Base-by-base conservation (phyloP, 768 basidiomycete species). In the Kwoniella heveanensis region DNA sequence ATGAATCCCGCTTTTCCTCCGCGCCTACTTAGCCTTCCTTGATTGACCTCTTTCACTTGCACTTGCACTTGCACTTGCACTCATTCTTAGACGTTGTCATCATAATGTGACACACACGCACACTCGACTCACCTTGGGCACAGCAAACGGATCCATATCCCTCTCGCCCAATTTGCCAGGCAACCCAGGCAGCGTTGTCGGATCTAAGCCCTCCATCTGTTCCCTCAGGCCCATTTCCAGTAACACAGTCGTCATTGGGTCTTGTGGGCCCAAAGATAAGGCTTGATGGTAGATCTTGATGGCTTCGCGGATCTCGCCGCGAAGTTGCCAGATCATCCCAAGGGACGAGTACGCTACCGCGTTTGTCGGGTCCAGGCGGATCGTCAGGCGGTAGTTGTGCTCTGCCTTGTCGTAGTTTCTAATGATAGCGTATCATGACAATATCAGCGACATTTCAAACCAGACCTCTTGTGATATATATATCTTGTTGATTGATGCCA, bases 221-320 rank as follows among this genome's bases (percentile, higher is more conserved):
- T 72, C 76, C 25, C 60, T 64, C 27, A 81, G 53, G 1, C 73
- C 74, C 62, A 77, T 71, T 57, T 78, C 77, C 12, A 81, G 64
- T 24, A 81, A 57, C 1, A 78, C 72, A 3, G 80, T 79, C 0
- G 71, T 66, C 36, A 79, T 72, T 9, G 80, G 67, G 55, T 79
- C 78, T 60, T 80, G 79, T 1, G 80, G 70, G 17, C 63, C 57
- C 4, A 81, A 66, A 13, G 57, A 54, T 62, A 86, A 39, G 57
- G 92, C 94, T 83, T 94, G 91, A 76, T 99, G 96, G 69, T 96
- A 98, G 64, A 88, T 88, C 37, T 91, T 81, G 68, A 99, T 93
- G 1, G 95, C 90, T 13, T 85, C 84, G 68, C 94, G 88, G 6
- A 88, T 79, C 52, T 91, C 83, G 24, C 86, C 86, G 66, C 87